Base-by-base conservation (phyloP, 2,329 filamentous ascomycete species). In the Bipolaris oryzae region DNA sequence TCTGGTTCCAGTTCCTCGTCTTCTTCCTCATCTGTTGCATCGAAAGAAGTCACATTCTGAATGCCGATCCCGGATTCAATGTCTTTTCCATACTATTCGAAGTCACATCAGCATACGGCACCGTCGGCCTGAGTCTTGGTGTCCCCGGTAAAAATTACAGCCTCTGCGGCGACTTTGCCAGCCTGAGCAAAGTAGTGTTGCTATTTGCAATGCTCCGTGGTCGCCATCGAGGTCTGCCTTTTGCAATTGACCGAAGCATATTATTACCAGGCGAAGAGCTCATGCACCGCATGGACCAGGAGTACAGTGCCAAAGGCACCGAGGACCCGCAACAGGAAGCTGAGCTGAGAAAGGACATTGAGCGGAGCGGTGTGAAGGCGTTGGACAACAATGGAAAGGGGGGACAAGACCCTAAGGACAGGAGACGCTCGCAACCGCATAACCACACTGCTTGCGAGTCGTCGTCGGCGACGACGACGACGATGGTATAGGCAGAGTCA, bases 1-100 rank as follows among this genome's bases (percentile, higher is more conserved):
- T 89, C 15, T 89, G 87, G 87, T 86, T 82, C 77, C 83, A 89
- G 13, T 82, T 85, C 3, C 72, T 88, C 0, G 84, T 85, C 2
- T 80, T 87, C 11, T 78, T 89, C 47, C 71, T 86, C 31, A 86
- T 89, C 53, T 80, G 81, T 50, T 81, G 84, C 37, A 85, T 87
- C 44, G 87, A 89, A 70, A 83, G 82, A 1, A 73, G 76, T 5
- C 81, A 85, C 53, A 86, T 85, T 50, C 74, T 80, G 1, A 65
- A 70, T 5, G 79, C 44, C 1, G 58, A 66, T 23, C 67, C 67
- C 1, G 69, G 70, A 3, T 76, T 75, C 50, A 51, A 55, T 18
- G 47, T 71, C 11, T 75, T 74, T 45, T 58, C 60, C 7, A 59
- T 75, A n/a, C 68, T 84, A 1, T 86, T 86, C 57, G 84, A 86